Base-by-base conservation (phyloP, 2,329 filamentous ascomycete genomes). In the Bertia moriformis region DNA sequence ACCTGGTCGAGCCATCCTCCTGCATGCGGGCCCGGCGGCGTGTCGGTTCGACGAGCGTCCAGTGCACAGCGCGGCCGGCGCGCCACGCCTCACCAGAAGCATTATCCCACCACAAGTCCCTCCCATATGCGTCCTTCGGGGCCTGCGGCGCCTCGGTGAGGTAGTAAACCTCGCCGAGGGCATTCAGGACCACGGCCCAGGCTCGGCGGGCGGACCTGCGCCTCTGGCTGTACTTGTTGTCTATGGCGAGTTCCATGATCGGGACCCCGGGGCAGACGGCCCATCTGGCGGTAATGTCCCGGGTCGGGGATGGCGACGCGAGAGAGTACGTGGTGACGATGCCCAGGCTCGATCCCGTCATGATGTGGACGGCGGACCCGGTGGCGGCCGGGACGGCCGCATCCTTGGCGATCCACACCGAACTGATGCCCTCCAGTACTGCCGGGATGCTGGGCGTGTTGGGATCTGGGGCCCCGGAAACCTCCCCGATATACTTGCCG, bases 151-250 rank as follows among this genome's bases (percentile, higher is more conserved):
- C 67, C 38, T 84, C 77, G 1, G 73, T 81, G 2, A 96, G 65
- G 48, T 89, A 94, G 56, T 81, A 96, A 0, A 94, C 65, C 55
- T 98, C 91, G 1, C 91, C 91, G 5, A 98, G 65, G 0, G 91
- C 89, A 53, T 98, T 96, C 39, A 98, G 60, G n/a, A 77, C 84
- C 32, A 89, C 80, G 14, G 84, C 86, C 86, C 87, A 96, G 13
- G 91, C 72, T 19, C 88, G 78, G 10, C 73, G 72, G 38, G 78
- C 65, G 3, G 71, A 63, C 52, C 79, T 78, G 19, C 88, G 78
- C 48, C 77, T 79, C 18, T 69, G 57, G 38, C 71, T 88, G 56
- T 87, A 91, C 39, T 75, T 75, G 19, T 94, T 87, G 50, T 98
- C 91, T 4, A 94, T 73, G 35, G 74, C 74, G 43, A 98, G 75